Evolutionary conservation across 371 early-diverging fungal genomes (phyloP).

Genomic region (Thermomucor indicae-seudaticae): DNA sequence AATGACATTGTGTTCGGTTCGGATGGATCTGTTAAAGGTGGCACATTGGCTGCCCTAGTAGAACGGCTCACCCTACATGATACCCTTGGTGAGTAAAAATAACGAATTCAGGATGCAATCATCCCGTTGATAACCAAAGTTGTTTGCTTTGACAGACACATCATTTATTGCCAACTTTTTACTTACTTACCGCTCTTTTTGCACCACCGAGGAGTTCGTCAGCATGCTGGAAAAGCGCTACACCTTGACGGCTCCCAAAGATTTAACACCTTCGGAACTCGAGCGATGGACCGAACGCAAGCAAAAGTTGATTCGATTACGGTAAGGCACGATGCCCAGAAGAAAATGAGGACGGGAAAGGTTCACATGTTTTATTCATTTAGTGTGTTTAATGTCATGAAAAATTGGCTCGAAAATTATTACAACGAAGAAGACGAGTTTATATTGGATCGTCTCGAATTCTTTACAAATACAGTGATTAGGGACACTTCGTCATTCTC

Average conservation of each 20-base stretch:
- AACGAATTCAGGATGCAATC: neutral
- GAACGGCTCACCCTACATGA: constrained; percentile 90
- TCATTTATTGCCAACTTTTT: constrained; percentile 80
- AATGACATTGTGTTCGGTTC: constrained; percentile 75
- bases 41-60: constrained; percentile 80
- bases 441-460: constrained; percentile 66
- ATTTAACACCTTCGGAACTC: constrained; percentile 63
- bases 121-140: neutral
- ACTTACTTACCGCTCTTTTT: constrained; percentile 86
- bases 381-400: constrained; percentile 82
- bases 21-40: constrained; percentile 82
- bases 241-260: constrained; percentile 65
- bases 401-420: constrained; percentile 87
- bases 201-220: constrained; percentile 73
- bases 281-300: constrained; percentile 83
- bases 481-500: constrained; percentile 66
- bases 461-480: constrained; percentile 76
- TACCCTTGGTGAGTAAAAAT: constrained; percentile 34
- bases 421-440: constrained; percentile 71
- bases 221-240: constrained; percentile 69
- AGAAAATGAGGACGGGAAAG: neutral
- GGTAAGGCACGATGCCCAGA: too few relatives aligned
- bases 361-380: neutral
- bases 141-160: constrained; percentile 47
- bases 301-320: constrained; percentile 77